Evolutionary conservation across 2,329 filamentous ascomycete species (phyloP).

Genomic region (Fusarium sacchari): DNA sequence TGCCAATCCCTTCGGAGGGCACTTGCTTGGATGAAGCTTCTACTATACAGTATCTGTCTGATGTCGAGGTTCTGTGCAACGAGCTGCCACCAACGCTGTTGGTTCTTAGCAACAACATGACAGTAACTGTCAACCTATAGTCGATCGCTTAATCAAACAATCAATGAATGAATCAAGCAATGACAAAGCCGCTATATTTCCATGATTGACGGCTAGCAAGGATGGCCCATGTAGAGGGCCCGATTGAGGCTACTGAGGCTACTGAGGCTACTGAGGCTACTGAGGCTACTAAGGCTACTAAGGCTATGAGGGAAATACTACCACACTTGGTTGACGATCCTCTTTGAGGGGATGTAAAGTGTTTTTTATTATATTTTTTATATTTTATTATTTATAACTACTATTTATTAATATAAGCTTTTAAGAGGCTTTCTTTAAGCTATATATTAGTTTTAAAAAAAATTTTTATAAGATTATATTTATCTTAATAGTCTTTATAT

Average conservation of each 20-base stretch:
- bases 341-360: no score
- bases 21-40: constrained; percentile 76
- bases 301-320: background rate
- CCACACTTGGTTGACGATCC: background rate
- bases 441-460: no score
- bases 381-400: no score
- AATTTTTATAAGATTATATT: no score
- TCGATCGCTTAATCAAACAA: constrained; percentile 17
- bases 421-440: no score
- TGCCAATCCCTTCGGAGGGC: constrained; percentile 82
- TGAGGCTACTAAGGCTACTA: no score
- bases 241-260: constrained; percentile 4
- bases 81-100: constrained; percentile 79
- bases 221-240: background rate
- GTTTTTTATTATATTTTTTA: no score
- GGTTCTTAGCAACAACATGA: constrained; percentile 90
- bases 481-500: no score
- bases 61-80: constrained; percentile 81
- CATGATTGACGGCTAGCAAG: constrained; percentile 30
- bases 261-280: background rate
- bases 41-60: constrained; percentile 78
- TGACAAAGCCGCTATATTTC: constrained; percentile 30
- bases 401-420: no score
- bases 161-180: constrained; percentile 2
- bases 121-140: constrained; percentile 79